Evolutionary conservation across 345 rosid genomes (phyloP), one percentile per base, ranked within the genome.

Genomic region (Clarkia xantiana): DNA sequence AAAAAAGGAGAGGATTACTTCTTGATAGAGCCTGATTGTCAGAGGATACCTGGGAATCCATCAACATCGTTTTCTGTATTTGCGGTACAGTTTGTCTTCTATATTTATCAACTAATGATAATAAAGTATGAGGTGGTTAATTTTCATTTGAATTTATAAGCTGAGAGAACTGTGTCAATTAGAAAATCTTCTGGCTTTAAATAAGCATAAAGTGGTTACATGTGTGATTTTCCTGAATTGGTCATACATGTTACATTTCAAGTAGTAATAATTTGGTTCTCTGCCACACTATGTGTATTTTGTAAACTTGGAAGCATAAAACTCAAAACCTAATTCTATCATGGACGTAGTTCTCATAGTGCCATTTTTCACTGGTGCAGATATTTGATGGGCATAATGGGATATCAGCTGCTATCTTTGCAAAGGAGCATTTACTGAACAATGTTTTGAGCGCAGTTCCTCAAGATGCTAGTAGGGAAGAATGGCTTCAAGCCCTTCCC

Each of bases 371-470:
- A 10, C n/a, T 13, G 55, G 54, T 13, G 36, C 76, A 91, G 95
- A 82, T 91, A 62, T 81, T 91, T 72, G 96, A 91, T 41, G 99
- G 95, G 39, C 99, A 91, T 57, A 91, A 91, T 69, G 98, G 98
- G 57, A 77, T 81, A 40, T 86, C 98, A 17, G 98, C 98, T 66
- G 96, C 99, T 56, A 82, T 91, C 44, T 86, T 80, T 74, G 75
- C 85, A 0, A 91, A 86, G 72, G 99, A 91, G 68, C 70, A 61
- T 54, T 71, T 91, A 53, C 66, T 91, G 66, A 64, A 62, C 54
- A 84, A 91, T 41, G 86, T 91, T 58, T 76, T 86, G 73, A 84
- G 86, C 67, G 99, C 99, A 16, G 82, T 87, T 54, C 95, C 95
- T 62, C 79, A 71, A 49, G 88, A 72, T 1, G 55, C 59, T 40